Conservation (phyloP, 768 basidiomycete species). For the Tricholoma furcatifolium region DNA sequence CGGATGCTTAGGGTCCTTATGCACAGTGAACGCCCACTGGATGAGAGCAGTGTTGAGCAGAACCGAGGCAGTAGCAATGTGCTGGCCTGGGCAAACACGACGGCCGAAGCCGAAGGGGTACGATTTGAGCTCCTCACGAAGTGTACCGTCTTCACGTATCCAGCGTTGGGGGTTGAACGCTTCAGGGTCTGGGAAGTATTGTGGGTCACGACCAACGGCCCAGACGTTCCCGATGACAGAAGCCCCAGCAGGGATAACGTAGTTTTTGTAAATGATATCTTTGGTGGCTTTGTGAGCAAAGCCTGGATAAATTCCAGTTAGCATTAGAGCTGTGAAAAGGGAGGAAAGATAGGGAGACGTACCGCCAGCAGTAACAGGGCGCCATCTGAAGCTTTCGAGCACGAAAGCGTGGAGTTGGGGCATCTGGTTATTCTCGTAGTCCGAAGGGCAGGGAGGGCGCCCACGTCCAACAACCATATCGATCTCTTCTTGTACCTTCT, state of each 20-base stretch:
- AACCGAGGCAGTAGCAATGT: slow-evolving; percentile 53
- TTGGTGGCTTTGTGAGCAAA: slow-evolving; percentile 65
- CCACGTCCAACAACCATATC: slow-evolving; percentile 49
- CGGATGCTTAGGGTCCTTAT: slow-evolving; percentile 46
- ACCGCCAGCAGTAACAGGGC: slow-evolving; percentile 52
- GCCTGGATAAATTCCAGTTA: slow-evolving; percentile 26
- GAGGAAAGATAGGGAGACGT: not conserved
- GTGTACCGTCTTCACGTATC: slow-evolving; percentile 40
- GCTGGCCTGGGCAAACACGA: slow-evolving; percentile 64
- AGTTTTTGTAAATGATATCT: slow-evolving; percentile 58
- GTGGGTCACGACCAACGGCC: slow-evolving; percentile 59
- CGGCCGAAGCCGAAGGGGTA: slow-evolving; percentile 60
- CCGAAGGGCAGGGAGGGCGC: slow-evolving; percentile 15
- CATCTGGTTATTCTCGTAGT: slow-evolving; percentile 5
- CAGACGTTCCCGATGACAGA: slow-evolving; percentile 62
- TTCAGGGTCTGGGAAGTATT: slow-evolving; percentile 59
- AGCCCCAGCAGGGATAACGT: slow-evolving; percentile 54
- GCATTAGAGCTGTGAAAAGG: not conserved
- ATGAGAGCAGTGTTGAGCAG: slow-evolving; percentile 65
- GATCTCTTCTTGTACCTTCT: slow-evolving; percentile 50
- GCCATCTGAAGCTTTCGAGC: slow-evolving; percentile 49
- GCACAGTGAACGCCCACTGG: slow-evolving; percentile 64
- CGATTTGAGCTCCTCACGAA: slow-evolving; percentile 52
- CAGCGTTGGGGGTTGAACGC: slow-evolving; percentile 58
- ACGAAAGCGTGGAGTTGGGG: slow-evolving; percentile 48